Percentiles rank a stretch among this genome's conserved stretches.
Evolutionary conservation across 768 basidiomycete genomes (phyloP).

Genomic region (Phanerochaete sordida): DNA sequence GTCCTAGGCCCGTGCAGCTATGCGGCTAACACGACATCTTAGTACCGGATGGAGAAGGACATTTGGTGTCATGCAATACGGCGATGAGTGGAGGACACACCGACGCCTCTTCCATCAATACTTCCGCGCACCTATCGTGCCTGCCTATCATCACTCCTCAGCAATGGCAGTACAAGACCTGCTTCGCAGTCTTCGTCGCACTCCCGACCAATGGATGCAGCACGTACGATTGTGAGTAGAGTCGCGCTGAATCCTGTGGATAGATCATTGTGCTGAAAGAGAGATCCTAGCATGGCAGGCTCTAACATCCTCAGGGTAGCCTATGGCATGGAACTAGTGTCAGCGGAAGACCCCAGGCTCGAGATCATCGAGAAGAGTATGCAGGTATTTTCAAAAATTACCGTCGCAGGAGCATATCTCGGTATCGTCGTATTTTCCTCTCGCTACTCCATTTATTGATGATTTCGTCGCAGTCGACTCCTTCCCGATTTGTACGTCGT

Average conservation of each 20-base stretch:
- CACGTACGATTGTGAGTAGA: too few relatives aligned
- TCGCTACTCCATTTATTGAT: not conserved
- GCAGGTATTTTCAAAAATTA: not conserved
- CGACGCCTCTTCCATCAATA: constrained; percentile 5
- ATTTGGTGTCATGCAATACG: not conserved
- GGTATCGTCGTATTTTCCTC: not conserved
- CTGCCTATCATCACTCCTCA: too few relatives aligned
- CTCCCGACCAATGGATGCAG: too few relatives aligned
- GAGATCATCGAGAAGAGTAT: constrained; percentile 8
- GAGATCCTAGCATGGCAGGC: constrained; percentile 12
- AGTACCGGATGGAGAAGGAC: not conserved
- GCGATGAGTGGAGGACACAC: constrained; percentile 2
- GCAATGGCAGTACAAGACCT: too few relatives aligned
- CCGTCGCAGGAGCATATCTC: constrained; percentile 12
- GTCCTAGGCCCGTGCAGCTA: too few relatives aligned
- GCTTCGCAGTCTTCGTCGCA: too few relatives aligned
- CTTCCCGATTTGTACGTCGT: constrained; percentile 1
- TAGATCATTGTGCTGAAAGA: not conserved
- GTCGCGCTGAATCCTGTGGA: not conserved
- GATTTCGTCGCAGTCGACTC: constrained; percentile 8
- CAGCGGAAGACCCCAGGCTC: constrained; percentile 13
- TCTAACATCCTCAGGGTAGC: constrained; percentile 10
- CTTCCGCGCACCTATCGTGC: not conserved
- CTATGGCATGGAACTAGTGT: constrained; percentile 15
- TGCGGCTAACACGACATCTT: not conserved